Percentiles rank a stretch among this genome's conserved stretches.
Evolutionary conservation across 192 early-diverging fungal genomes (phyloP).

Genomic region (Thoreauomyces humboldtii): DNA sequence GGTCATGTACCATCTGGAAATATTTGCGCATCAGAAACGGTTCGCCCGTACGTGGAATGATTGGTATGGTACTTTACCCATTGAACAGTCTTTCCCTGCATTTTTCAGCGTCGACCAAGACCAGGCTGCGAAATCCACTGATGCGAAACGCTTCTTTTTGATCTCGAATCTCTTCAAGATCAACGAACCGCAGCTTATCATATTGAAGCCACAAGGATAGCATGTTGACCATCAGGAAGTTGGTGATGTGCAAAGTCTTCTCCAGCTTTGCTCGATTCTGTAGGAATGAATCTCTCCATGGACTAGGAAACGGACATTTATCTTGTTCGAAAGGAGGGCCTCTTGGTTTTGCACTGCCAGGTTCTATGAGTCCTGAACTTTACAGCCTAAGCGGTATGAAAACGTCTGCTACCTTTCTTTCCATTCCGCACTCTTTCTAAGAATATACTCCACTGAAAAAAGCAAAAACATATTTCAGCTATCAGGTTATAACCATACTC

Average conservation of each 20-base stretch:
- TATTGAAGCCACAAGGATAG: slow-evolving; percentile 45
- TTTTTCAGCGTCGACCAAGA: slow-evolving; percentile 60
- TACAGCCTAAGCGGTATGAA: slow-evolving; percentile 17
- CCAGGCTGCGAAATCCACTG: slow-evolving; percentile 44
- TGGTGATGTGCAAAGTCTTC: slow-evolving; percentile 39
- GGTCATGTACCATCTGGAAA: slow-evolving; percentile 44
- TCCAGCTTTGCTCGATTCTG: slow-evolving; percentile 48
- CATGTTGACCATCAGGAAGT: slow-evolving; percentile 42
- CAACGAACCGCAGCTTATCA: slow-evolving; percentile 42
- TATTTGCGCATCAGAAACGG: slow-evolving; percentile 14
- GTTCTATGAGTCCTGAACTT: too few species aligned
- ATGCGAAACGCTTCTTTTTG: slow-evolving; percentile 50
- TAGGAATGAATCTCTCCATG: slow-evolving; percentile 45
- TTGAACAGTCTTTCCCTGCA: slow-evolving; percentile 51
- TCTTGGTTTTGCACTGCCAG: slow-evolving; percentile 1
- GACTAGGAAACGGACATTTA: slow-evolving; percentile 46
- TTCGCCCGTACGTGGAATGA: too few species aligned
- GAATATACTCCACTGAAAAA: slow-evolving; percentile 45
- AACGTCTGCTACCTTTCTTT: slow-evolving; percentile 5
- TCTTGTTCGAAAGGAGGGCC: slow-evolving; percentile 39
- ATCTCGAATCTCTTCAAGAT: slow-evolving; percentile 39
- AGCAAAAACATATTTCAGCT: neutral
- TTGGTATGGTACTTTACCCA: slow-evolving; percentile 42
- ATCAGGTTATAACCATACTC: neutral
- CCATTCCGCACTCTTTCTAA: slow-evolving; percentile 25